These are phyloP conservation scores for Halophytophthora polymorphica DNA, from an alignment of 352 stramenopile species.

Conservation along the genomic window DNA sequence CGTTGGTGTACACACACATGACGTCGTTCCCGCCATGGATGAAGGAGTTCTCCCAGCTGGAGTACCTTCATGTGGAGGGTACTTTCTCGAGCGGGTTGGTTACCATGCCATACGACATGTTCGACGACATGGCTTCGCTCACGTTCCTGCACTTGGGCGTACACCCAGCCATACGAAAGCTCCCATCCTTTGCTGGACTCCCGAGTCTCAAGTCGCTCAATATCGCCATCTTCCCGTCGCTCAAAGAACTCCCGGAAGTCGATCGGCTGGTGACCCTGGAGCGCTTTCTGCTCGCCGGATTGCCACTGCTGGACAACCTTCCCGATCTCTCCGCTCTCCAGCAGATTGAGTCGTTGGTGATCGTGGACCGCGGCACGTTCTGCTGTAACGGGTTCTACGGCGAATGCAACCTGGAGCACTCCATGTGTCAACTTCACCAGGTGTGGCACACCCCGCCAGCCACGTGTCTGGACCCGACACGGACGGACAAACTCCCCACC, in stretches of 20 bases:
- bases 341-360: constrained; percentile 3
- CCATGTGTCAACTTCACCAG: constrained; percentile 6
- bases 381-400: constrained; percentile 28
- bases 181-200: constrained; percentile 13
- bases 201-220: constrained; percentile 11
- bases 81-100: constrained; percentile 1
- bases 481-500: constrained; percentile 8
- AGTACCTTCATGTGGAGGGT: constrained; percentile 5
- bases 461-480: constrained; percentile 2
- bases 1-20: constrained; percentile 5
- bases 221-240: constrained; percentile 9
- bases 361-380: constrained; percentile 4
- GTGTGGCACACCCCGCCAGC: constrained; percentile 3
- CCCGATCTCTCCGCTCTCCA: constrained; percentile 12
- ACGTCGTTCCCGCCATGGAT: neutral
- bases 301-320: constrained; percentile 5
- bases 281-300: constrained; percentile 1
- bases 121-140: constrained; percentile 15
- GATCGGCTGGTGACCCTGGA: constrained; percentile 9
- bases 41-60: constrained; percentile 2
- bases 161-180: constrained; percentile 5
- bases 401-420: constrained; percentile 11
- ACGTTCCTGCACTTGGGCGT: constrained; percentile 12
- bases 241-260: constrained; percentile 10
- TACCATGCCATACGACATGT: neutral